These are phyloP conservation scores for Amphicarpaea edgeworthii DNA, from an alignment of 306 rosid species.

Conservation along the genomic window DNA sequence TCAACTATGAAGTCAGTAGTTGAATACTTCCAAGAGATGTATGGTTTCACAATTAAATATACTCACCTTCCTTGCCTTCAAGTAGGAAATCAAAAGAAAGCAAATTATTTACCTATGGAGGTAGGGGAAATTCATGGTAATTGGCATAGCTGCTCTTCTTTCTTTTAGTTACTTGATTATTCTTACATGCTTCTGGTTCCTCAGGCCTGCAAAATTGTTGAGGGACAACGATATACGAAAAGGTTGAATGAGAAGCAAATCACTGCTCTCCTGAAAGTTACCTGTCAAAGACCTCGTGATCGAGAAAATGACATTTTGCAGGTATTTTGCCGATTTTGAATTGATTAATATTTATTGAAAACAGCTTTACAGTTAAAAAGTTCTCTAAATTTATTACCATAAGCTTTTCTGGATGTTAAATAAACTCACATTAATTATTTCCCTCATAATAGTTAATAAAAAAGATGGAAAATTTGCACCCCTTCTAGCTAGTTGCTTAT, in stretches of 20 bases:
- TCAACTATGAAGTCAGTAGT: conserved; percentile 95
- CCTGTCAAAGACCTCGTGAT: conserved; percentile 97
- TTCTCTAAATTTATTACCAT: not conserved
- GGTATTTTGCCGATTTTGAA: conserved; percentile 53
- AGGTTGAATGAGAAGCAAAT: conserved; percentile 97
- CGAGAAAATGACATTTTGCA: conserved; percentile 89
- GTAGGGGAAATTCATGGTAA: conserved; percentile 49
- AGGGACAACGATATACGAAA: conserved; percentile 93
- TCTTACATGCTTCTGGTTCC: conserved; percentile 42
- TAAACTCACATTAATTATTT: not conserved
- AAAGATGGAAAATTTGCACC: not conserved
- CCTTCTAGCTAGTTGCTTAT: not conserved
- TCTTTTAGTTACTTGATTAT: conserved; percentile 4
- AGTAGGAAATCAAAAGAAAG: conserved; percentile 98
- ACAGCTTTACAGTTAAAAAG: not conserved
- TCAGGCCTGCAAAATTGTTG: conserved; percentile 99
- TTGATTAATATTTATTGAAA: not conserved
- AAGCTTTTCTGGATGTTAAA: not conserved
- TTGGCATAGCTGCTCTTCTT: conserved; percentile 30
- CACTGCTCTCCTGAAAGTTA: conserved; percentile 87
- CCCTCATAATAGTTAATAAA: conserved; percentile 7
- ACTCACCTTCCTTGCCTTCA: conserved; percentile 99
- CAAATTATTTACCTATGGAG: conserved; percentile 98
- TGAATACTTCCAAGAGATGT: conserved; percentile 98
- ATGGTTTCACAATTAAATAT: conserved; percentile 90